Conservation (phyloP, 2,329 filamentous ascomycete genomes). For the Phaeosphaeriaceae sp. region DNA sequence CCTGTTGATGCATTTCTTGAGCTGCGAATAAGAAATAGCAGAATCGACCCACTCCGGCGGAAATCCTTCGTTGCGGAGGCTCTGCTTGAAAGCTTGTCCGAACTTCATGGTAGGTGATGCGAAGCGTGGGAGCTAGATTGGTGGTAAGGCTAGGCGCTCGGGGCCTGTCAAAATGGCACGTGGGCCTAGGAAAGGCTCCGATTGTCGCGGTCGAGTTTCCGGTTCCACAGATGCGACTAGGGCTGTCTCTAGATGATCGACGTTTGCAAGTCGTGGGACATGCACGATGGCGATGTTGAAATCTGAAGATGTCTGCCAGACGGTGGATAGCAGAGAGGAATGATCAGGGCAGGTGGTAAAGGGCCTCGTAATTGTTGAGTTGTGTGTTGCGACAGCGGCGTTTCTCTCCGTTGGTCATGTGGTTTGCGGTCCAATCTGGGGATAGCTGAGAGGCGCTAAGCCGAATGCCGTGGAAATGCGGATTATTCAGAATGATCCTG, state of each 20-base stretch:
- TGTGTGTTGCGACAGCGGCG: conserved; percentile 5
- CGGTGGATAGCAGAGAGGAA: neutral
- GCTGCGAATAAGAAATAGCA: conserved; percentile 82
- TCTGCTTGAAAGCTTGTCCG: conserved; percentile 77
- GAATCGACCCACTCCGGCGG: conserved; percentile 74
- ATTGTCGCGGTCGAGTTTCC: conserved; percentile 20
- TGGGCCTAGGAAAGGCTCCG: conserved; percentile 23
- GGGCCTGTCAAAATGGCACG: conserved; percentile 33
- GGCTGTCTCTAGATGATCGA: neutral
- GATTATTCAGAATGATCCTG: neutral
- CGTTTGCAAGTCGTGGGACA: conserved; percentile 1
- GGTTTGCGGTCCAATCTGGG: conserved; percentile 11
- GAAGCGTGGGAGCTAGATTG: conserved; percentile 12
- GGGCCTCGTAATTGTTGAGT: conserved; percentile 3
- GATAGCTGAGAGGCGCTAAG: conserved; percentile 13
- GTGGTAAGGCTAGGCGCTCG: conserved; percentile 33
- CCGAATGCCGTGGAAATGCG: neutral
- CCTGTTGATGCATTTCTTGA: conserved; percentile 89
- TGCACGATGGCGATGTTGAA: conserved; percentile 5
- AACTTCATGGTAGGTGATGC: conserved; percentile 75
- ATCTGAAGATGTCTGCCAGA: neutral
- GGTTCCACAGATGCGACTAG: conserved; percentile 13
- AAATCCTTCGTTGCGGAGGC: conserved; percentile 75
- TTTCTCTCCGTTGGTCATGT: conserved; percentile 13
- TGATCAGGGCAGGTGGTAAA: neutral